phyloP scores from a whole-genome alignment of 148 eudicot species.

The Vaccinium darrowii region DNA sequence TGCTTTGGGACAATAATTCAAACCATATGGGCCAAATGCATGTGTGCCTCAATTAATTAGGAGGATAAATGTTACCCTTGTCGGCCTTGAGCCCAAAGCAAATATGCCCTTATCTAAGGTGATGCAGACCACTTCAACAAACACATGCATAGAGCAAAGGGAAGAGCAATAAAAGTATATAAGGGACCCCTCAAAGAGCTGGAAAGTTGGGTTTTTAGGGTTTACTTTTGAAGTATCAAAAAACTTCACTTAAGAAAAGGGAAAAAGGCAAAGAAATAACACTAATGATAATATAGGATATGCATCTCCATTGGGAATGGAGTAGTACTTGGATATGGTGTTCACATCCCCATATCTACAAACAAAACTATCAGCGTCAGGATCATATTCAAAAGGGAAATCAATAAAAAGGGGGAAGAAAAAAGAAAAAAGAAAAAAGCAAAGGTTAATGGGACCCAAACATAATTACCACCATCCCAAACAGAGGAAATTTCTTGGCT shows the following conservation, averaged over 20 bases:
- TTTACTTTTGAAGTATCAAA: not conserved
- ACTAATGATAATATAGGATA: constrained; percentile 34
- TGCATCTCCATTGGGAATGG: constrained; percentile 37
- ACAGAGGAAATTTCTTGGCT: not conserved
- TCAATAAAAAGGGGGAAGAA: not conserved
- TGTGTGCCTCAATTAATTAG: constrained; percentile 11
- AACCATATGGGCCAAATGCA: constrained; percentile 29
- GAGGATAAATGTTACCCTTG: not conserved
- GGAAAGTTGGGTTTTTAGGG: constrained; percentile 3
- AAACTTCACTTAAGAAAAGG: not conserved
- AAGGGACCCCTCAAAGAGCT: not conserved
- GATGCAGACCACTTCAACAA: not conserved
- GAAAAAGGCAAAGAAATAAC: not conserved
- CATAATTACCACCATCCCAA: constrained; percentile 16
- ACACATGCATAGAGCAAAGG: constrained; percentile 6
- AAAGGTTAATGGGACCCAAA: constrained; percentile 34
- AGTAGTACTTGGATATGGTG: constrained; percentile 26
- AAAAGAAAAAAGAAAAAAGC: constrained; percentile 9
- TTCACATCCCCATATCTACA: constrained; percentile 72
- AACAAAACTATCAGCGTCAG: constrained; percentile 18
- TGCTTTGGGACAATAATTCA: constrained; percentile 20
- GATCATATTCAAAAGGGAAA: constrained; percentile 28
- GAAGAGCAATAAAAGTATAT: not conserved
- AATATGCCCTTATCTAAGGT: constrained; percentile 6
- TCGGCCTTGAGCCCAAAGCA: constrained; percentile 23